Percentiles rank a stretch among this genome's conserved stretches.
These are phyloP conservation scores for Russula lepida DNA, from an alignment of 768 basidiomycete genomes.

Conservation along the genomic window DNA sequence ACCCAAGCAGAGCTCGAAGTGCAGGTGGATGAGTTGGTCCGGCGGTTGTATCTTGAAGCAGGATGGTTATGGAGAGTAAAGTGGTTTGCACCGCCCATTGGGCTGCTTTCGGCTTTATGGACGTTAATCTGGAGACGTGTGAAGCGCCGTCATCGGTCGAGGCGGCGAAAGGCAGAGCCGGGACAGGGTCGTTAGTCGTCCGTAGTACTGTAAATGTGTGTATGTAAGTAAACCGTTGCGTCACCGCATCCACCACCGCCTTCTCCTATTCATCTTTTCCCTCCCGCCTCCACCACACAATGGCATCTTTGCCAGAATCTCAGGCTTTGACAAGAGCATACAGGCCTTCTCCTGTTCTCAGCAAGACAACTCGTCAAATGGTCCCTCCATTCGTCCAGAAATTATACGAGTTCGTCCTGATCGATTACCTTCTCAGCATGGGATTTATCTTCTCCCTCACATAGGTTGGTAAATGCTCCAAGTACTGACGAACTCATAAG, in stretches of 20 bases:
- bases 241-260: not conserved
- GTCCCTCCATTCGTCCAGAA: slow-evolving; percentile 89
- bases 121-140: slow-evolving; percentile 31
- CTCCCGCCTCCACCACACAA: not conserved
- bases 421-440: slow-evolving; percentile 17
- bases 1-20: slow-evolving; percentile 53
- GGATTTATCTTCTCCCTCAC: slow-evolving; percentile 2
- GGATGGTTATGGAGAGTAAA: slow-evolving; percentile 56
- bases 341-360: slow-evolving; percentile 34
- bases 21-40: slow-evolving; percentile 41
- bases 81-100: slow-evolving; percentile 52
- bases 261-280: not conserved
- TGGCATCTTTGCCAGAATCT: slow-evolving; percentile 33
- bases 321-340: slow-evolving; percentile 47
- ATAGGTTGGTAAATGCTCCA: slow-evolving; percentile 87
- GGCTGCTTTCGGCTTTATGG: slow-evolving; percentile 40
- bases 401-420: slow-evolving; percentile 67
- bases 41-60: slow-evolving; percentile 34
- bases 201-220: not conserved
- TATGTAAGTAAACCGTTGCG: not conserved
- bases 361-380: slow-evolving; percentile 39
- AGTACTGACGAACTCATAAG: slow-evolving; percentile 76
- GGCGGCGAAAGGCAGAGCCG: slow-evolving; percentile 5
- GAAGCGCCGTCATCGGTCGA: slow-evolving; percentile 13
- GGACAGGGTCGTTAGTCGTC: not conserved